Evolutionary conservation across 805 yeast species (phyloP).

Genomic region (Starmerella stigmatis): DNA sequence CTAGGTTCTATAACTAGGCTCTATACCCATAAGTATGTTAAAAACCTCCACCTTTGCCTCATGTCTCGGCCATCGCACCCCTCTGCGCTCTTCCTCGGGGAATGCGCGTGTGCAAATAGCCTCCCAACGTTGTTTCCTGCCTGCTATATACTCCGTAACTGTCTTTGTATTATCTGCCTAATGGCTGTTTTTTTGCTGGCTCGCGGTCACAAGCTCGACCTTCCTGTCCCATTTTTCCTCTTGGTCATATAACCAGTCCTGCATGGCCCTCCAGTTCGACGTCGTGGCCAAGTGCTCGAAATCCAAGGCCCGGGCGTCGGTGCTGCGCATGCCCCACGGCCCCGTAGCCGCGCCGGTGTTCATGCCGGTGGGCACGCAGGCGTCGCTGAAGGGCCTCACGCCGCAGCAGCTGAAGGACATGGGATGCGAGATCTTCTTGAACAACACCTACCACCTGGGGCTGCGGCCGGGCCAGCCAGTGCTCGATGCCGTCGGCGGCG

Average conservation of each 20-base stretch:
- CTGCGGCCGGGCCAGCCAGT: conserved; percentile 37
- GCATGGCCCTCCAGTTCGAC: conserved; percentile 32
- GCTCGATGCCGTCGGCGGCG: conserved; percentile 37
- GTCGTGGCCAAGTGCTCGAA: conserved; percentile 36
- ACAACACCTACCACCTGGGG: conserved; percentile 39
- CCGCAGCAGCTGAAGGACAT: conserved; percentile 34
- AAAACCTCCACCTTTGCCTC: too few relatives aligned
- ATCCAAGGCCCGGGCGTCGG: conserved; percentile 37
- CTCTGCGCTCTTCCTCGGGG: too few relatives aligned
- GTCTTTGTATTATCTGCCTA: too few relatives aligned
- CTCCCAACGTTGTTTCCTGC: too few relatives aligned
- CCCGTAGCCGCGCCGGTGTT: conserved; percentile 37
- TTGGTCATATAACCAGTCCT: background rate
- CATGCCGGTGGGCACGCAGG: conserved; percentile 42
- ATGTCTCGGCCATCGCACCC: too few relatives aligned
- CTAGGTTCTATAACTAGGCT: too few relatives aligned
- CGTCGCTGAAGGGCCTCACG: conserved; percentile 38
- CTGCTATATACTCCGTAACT: too few relatives aligned
- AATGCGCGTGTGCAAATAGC: too few relatives aligned
- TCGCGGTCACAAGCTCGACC: too few relatives aligned
- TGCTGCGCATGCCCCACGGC: conserved; percentile 37
- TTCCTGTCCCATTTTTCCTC: conserved; percentile 1
- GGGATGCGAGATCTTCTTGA: conserved; percentile 36
- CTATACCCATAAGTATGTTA: too few relatives aligned
- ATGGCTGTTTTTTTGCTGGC: too few relatives aligned